Base-by-base conservation (phyloP, 805 yeast genomes). In the Saitoella complicata region DNA sequence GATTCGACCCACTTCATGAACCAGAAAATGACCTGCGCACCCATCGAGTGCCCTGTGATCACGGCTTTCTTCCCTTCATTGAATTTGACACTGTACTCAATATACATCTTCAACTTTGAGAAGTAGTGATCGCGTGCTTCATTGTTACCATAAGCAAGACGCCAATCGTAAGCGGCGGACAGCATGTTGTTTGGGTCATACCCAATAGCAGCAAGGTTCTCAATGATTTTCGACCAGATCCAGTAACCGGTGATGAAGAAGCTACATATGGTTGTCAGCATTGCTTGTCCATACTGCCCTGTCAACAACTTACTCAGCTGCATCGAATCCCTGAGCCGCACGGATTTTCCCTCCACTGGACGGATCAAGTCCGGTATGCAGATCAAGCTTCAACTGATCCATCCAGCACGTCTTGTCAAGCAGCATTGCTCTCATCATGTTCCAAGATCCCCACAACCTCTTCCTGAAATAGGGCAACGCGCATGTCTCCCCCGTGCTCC, bases 1-100 rank as follows among this genome's bases (percentile, higher is more conserved):
- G 96, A 95, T 60, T 91, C 98, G 5, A 73, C 97, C 98, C 98
- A 91, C 62, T 91, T 86, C 66, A 91, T 61, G 58, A 91, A 91
- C 60, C 83, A 91, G 58, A 74, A 84, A 2, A 80, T 73, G 35
- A 91, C 73, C 62, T 91, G 97, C 0, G 94, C 71, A 2, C 98
- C 98, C 98, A 91, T 91, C 0, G 97, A 88, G 60, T 91, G 98
- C 21, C 95, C 93, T 12, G 78, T 71, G 10, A 91, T 55, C n/a
- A 80, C 77, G 1, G 82, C 66, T 55, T 86, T 88, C 45, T 72
- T 68, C 44, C 86, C 78, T 5, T 71, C 71, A 12, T 66, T 52
- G 10, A 59, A 55, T 49, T 70, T 21, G 21, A 21, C 65, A 47
- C 68, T 68, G 21, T 74, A 51, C 61, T 91, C 98, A 45, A 88